These are phyloP conservation scores for Paramecium caudatum DNA, from an alignment of 73 alveolate species.

Conservation along the genomic window DNA sequence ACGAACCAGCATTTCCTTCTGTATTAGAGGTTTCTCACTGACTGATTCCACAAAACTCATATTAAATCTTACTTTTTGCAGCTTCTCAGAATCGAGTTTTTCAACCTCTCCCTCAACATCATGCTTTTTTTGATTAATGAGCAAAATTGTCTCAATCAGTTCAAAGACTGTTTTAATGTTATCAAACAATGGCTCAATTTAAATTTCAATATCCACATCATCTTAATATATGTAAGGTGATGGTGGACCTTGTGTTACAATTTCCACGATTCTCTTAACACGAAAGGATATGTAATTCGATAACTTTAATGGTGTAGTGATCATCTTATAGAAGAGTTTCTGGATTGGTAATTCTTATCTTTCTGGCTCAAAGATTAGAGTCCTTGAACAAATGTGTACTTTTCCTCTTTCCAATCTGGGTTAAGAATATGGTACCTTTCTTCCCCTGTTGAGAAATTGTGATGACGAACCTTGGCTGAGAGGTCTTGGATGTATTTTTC, in stretches of 20 bases:
- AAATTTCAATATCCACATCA: slow-evolving; percentile 7
- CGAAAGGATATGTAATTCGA: slow-evolving; percentile 22
- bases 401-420: slow-evolving; percentile 78
- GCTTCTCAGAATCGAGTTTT: slow-evolving; percentile 61
- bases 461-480: slow-evolving; percentile 45
- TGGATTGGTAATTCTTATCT: slow-evolving; percentile 72
- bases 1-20: slow-evolving; percentile 88
- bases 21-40: slow-evolving; percentile 93
- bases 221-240: slow-evolving; percentile 73
- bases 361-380: slow-evolving; percentile 80
- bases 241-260: slow-evolving; percentile 75
- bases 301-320: slow-evolving; percentile 67
- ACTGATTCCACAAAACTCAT: slow-evolving; percentile 93
- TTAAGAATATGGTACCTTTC: slow-evolving; percentile 37
- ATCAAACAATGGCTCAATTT: slow-evolving; percentile 70
- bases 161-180: slow-evolving; percentile 60
- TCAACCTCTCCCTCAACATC: slow-evolving; percentile 65
- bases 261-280: slow-evolving; percentile 72
- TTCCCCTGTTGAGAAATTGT: slow-evolving; percentile 58
- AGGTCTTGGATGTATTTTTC: slow-evolving; percentile 77
- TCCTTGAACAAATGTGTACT: slow-evolving; percentile 79
- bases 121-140: slow-evolving; percentile 39
- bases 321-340: slow-evolving; percentile 73
- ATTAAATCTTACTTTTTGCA: slow-evolving; percentile 84
- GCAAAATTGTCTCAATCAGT: slow-evolving; percentile 6